Percentiles rank a stretch among this genome's conserved stretches.
Evolutionary conservation across 2,329 filamentous ascomycete species (phyloP).

Genomic region (Aciculosporium take): DNA sequence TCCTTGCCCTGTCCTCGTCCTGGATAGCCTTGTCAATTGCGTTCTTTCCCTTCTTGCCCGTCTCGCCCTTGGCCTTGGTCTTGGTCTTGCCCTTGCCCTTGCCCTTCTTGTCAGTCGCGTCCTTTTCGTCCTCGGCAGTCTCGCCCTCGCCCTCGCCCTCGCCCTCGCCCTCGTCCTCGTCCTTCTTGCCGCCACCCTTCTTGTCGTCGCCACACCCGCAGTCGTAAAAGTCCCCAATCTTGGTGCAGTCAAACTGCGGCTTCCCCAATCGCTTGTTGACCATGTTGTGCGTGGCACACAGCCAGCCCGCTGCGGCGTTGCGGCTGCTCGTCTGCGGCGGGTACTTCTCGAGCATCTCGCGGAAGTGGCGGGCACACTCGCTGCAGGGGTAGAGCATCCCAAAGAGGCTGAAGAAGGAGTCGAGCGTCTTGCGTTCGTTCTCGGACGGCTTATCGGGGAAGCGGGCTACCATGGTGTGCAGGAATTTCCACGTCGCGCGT

Average conservation of each 20-base stretch:
- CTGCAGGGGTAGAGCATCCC: slow-evolving; percentile 57
- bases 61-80: background rate
- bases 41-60: no score
- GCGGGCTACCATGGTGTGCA: slow-evolving; percentile 57
- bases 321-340: slow-evolving; percentile 52
- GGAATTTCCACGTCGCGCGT: slow-evolving; percentile 53
- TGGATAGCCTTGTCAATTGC: no score
- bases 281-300: slow-evolving; percentile 53
- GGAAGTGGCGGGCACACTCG: slow-evolving; percentile 56
- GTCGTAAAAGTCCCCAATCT: slow-evolving; percentile 58
- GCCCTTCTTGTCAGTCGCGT: slow-evolving; percentile 15
- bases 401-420: slow-evolving; percentile 52
- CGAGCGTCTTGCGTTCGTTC: slow-evolving; percentile 48
- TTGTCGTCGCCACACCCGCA: slow-evolving; percentile 55
- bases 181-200: slow-evolving; percentile 22
- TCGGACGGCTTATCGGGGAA: slow-evolving; percentile 51
- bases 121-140: slow-evolving; percentile 22
- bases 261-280: slow-evolving; percentile 52
- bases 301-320: slow-evolving; percentile 51
- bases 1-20: slow-evolving; percentile 8
- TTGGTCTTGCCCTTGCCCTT: slow-evolving; percentile 11
- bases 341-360: slow-evolving; percentile 43
- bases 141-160: slow-evolving; percentile 46
- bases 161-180: slow-evolving; percentile 15
- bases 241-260: slow-evolving; percentile 47